Evolutionary conservation across 768 basidiomycete species (phyloP).

Genomic region (Pisolithus marmoratus): DNA sequence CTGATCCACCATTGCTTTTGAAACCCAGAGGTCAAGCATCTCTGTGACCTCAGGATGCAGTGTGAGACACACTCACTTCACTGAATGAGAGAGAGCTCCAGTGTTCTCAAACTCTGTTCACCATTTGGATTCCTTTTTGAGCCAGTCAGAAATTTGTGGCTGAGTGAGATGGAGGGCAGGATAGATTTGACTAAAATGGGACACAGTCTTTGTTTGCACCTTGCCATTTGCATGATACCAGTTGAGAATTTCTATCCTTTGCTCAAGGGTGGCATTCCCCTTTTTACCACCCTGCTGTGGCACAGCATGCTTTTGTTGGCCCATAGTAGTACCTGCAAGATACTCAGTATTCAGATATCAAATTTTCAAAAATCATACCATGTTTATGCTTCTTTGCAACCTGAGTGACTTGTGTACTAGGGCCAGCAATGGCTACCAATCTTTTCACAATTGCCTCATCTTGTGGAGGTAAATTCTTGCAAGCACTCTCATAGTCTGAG

Average conservation of each 20-base stretch:
- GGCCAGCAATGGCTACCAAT: too few species aligned
- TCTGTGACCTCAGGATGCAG: slow-evolving; percentile 29
- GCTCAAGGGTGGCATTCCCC: slow-evolving; percentile 1
- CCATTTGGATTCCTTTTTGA: slow-evolving; percentile 26
- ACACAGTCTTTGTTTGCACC: slow-evolving; percentile 28
- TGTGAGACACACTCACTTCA: slow-evolving; percentile 11
- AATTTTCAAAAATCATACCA: slow-evolving; percentile 2
- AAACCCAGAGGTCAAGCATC: slow-evolving; percentile 32
- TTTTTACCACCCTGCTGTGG: neutral
- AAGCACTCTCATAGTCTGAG: slow-evolving; percentile 15
- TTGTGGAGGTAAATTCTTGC: neutral
- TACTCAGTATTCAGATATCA: neutral
- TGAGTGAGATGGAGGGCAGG: slow-evolving; percentile 31
- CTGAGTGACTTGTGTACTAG: too few species aligned
- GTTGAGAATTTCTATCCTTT: slow-evolving; percentile 22
- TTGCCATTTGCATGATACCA: slow-evolving; percentile 29
- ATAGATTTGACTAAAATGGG: slow-evolving; percentile 26
- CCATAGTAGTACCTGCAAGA: neutral
- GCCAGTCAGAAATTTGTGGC: slow-evolving; percentile 28
- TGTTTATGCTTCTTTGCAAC: neutral
- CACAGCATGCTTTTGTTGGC: neutral
- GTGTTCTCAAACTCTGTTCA: slow-evolving; percentile 11
- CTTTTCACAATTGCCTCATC: too few species aligned
- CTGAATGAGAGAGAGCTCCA: neutral
- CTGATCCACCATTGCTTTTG: slow-evolving; percentile 16